Evolutionary conservation across 306 rosid species (phyloP), one percentile per base, ranked within the genome.

Genomic region (Pueraria montana): DNA sequence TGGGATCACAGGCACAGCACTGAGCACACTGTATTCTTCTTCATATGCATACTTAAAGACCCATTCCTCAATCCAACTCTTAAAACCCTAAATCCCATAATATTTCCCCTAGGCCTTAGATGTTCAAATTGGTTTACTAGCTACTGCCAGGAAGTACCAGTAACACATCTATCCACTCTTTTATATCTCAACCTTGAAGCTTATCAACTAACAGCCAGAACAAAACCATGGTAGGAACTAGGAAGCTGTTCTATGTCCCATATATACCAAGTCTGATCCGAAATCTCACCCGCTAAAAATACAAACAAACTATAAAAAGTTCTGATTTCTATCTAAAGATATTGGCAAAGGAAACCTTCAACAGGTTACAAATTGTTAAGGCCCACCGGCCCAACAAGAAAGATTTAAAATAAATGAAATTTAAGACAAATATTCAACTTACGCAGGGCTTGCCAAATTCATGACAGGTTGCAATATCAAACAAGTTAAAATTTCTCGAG

Each of bases 361-460:
- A 75, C 21, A 38, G 61, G 63, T 13, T 26, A 80, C 6, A 40
- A 24, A 58, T 36, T 73, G 46, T 50, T 70, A 69, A 27, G 20
- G 20, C 40, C n/a, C 13, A 62, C 67, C 43, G 34, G 34, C 69
- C 32, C 69, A 24, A 43, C 45, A 64, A 72, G 63, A 80, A 76
- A 63, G 58, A 45, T 74, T 73, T 45, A 86, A 83, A 62, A 49
- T 34, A 52, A 14, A 23, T 73, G 72, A 43, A 43, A 82, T 38
- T 67, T 56, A 69, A 58, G 74, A 78, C 12, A 62, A 65, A 18
- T 82, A 76, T 55, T 74, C 72, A 83, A 88, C 97, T 48, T 94
- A 96, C 99, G 83, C 95, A 48, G 99, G 99, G 88, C 93, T 78
- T 24, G 98, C 98, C 40, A 96, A 90, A 86, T 80, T 88, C 94